phyloP scores from a whole-genome alignment of 2,329 filamentous ascomycete species.

The Aspergillus candidus region DNA sequence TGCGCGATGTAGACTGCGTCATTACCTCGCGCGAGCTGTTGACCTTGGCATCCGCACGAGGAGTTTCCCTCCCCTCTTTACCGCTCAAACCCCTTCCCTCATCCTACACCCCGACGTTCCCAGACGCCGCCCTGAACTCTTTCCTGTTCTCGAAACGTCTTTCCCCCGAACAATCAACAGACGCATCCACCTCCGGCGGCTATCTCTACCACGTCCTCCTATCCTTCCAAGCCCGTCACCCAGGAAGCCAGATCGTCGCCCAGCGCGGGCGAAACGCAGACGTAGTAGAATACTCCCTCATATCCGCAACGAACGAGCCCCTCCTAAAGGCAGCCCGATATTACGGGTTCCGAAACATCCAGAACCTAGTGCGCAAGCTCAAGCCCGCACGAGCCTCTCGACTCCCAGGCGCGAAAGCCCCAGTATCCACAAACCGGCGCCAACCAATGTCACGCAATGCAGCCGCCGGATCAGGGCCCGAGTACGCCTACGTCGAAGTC shows the following conservation, averaged over 20 bases:
- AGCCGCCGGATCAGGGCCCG: slow-evolving; percentile 38
- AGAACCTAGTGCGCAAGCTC: slow-evolving; percentile 88
- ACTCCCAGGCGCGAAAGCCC: slow-evolving; percentile 67
- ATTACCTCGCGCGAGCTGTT: slow-evolving; percentile 94
- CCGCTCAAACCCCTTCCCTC: slow-evolving; percentile 52
- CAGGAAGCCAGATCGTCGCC: slow-evolving; percentile 65
- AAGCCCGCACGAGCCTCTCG: slow-evolving; percentile 73
- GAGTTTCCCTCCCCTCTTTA: slow-evolving; percentile 68
- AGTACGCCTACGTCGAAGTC: slow-evolving; percentile 93
- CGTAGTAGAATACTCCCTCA: slow-evolving; percentile 76
- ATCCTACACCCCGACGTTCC: slow-evolving; percentile 55
- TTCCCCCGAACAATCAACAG: slow-evolving; percentile 37
- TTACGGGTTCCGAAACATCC: slow-evolving; percentile 97
- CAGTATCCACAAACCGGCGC: slow-evolving; percentile 24
- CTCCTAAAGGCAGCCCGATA: slow-evolving; percentile 80
- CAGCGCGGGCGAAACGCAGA: slow-evolving; percentile 80
- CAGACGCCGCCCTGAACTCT: slow-evolving; percentile 60
- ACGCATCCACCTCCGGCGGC: slow-evolving; percentile 77
- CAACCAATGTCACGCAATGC: slow-evolving; percentile 28
- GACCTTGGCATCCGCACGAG: slow-evolving; percentile 76
- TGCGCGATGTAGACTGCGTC: slow-evolving; percentile 93
- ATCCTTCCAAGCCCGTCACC: slow-evolving; percentile 63
- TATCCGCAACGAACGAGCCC: slow-evolving; percentile 49
- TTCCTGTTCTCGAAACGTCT: slow-evolving; percentile 65
- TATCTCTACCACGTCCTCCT: slow-evolving; percentile 80